Evolutionary conservation across 768 basidiomycete genomes (phyloP), one percentile per base, ranked within the genome.

Genomic region (Udeniomyces megalosporus): DNA sequence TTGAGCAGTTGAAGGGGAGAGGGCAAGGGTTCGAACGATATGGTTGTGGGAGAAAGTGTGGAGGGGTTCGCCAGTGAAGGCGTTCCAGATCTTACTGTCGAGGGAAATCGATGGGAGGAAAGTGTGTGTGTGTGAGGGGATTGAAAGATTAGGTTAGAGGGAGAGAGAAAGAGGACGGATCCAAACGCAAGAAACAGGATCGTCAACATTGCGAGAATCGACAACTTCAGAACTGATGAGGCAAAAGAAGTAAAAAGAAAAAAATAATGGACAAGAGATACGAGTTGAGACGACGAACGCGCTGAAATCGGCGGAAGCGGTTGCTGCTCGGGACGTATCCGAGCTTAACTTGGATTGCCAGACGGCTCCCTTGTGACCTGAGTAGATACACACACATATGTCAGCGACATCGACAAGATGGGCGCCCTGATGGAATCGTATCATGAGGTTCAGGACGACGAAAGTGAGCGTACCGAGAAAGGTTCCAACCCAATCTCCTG

Each of bases 1-100:
- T 76, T 51, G 29, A 31, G 28, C 35, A 17, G 66, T 47, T 14
- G 55, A 61, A 2, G 86, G 83, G 31, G 88, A 88, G 67, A 95
- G 75, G 24, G 91, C 91, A 58, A 96, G 88, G 51, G 84, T 90
- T 68, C 92, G 86, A 69, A 99, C 95, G 71, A 99, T 99, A 76
- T 97, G 95, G 70, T 91, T 86, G 74, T 99, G 95, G 14, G 90
- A 85, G 71, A 97, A 93, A n/a, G 93, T 95, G 69, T 95, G 88
- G 44, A 97, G 77, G 32, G 79, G 74, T n/a, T 82, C 77, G 62
- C 95, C 95, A 26, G 84, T 82, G 72, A 85, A 91, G 5, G 91
- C 88, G 75, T 96, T 88, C 91, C 91, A 96, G 67, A 96, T 80
- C 78, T 93, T 96, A 62, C 89, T 95, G 73, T 50, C 24, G 28